phyloP scores from a whole-genome alignment of 768 basidiomycete genomes.

The Pleurotus pulmonarius region DNA sequence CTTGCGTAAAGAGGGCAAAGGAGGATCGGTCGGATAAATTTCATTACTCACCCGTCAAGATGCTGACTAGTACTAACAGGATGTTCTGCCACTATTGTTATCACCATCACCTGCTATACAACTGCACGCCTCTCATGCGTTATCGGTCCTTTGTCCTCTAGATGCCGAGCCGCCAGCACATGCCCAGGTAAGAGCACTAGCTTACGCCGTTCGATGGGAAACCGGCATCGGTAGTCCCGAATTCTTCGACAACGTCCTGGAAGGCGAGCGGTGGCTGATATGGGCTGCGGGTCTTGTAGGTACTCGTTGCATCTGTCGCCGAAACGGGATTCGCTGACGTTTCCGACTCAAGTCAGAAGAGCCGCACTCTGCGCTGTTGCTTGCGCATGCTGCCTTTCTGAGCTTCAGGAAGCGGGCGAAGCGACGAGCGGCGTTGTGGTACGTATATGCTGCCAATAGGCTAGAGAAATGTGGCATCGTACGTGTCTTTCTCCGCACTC shows the following conservation, averaged over 20 bases:
- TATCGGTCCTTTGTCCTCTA: constrained; percentile 41
- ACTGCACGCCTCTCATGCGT: constrained; percentile 59
- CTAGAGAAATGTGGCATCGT: constrained; percentile 86
- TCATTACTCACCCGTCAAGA: not conserved
- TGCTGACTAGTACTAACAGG: constrained; percentile 39
- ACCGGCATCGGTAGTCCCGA: constrained; percentile 53
- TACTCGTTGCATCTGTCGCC: constrained; percentile 13
- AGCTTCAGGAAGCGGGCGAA: constrained; percentile 52
- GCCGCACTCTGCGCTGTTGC: constrained; percentile 70
- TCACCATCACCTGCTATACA: constrained; percentile 61
- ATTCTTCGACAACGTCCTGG: constrained; percentile 53
- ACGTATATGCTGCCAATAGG: constrained; percentile 68
- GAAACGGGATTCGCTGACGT: not conserved
- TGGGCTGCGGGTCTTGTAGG: constrained; percentile 81
- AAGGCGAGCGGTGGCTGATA: constrained; percentile 83
- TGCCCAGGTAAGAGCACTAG: constrained; percentile 65
- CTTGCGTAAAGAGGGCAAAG: constrained; percentile 80
- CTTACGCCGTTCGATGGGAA: constrained; percentile 77
- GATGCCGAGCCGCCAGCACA: constrained; percentile 51
- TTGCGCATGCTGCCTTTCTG: constrained; percentile 76
- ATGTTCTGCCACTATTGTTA: constrained; percentile 74
- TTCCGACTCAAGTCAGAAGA: constrained; percentile 67
- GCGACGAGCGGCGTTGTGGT: constrained; percentile 76
- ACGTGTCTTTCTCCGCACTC: constrained; percentile 22
- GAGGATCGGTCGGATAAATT: constrained; percentile 64